These are phyloP conservation scores for Zangia roseola DNA, from an alignment of 768 basidiomycete genomes.

Conservation along the genomic window DNA sequence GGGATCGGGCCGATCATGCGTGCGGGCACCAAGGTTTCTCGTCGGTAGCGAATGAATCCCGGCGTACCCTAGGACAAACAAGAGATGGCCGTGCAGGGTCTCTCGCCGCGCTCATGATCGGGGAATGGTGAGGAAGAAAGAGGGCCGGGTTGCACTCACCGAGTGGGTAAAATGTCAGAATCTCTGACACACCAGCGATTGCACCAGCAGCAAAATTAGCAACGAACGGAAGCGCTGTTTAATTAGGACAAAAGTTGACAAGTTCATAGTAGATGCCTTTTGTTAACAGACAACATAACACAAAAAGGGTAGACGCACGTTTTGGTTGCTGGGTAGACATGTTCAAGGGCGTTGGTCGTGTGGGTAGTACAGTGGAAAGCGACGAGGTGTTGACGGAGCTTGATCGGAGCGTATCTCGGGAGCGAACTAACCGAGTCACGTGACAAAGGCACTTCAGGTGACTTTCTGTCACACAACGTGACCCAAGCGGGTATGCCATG, in stretches of 20 bases:
- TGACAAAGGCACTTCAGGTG: constrained; percentile 14
- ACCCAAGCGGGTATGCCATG: constrained; percentile 28
- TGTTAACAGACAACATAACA: not conserved
- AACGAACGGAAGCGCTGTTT: constrained; percentile 73
- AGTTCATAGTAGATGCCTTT: too few relatives aligned
- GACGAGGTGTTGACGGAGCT: not conserved
- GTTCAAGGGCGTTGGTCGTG: not conserved
- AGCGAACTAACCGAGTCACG: not conserved
- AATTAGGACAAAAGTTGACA: constrained; percentile 2
- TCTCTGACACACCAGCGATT: constrained; percentile 88
- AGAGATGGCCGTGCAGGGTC: too few relatives aligned
- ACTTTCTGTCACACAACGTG: constrained; percentile 14
- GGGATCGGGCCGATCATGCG: too few relatives aligned
- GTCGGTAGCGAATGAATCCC: too few relatives aligned
- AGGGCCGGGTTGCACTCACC: constrained; percentile 47
- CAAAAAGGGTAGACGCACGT: constrained; percentile 18
- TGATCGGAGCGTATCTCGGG: not conserved
- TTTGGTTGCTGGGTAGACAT: constrained; percentile 35
- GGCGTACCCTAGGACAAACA: too few relatives aligned
- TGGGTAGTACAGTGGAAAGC: not conserved
- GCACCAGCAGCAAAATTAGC: constrained; percentile 95
- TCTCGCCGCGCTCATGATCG: too few relatives aligned
- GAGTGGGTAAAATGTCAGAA: constrained; percentile 85
- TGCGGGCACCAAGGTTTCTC: too few relatives aligned
- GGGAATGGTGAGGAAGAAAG: not conserved